phyloP scores from a whole-genome alignment of 108 stramenopile genomes.

The Nitzschia sp. region DNA sequence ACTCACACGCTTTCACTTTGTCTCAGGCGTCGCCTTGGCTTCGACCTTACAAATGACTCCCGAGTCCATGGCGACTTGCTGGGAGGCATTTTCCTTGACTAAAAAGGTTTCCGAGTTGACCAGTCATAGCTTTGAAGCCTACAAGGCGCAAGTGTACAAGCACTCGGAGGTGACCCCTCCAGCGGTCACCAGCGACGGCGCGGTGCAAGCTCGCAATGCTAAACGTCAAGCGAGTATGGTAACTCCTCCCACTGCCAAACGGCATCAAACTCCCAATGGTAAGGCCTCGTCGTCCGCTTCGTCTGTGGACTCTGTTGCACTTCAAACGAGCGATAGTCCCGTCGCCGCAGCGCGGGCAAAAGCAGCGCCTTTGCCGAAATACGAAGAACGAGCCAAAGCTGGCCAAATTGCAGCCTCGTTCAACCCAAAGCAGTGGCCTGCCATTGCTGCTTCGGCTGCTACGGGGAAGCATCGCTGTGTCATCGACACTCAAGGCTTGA shows the following conservation, averaged over 20 bases:
- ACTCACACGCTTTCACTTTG: too few species aligned
- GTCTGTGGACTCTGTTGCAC: constrained; percentile 19
- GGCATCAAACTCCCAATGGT: constrained; percentile 5
- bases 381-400: constrained; percentile 51
- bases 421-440: constrained; percentile 25
- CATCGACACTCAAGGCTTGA: constrained; percentile 9
- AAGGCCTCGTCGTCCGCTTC: not conserved
- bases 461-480: constrained; percentile 20
- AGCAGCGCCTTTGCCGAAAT: constrained; percentile 31
- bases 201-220: constrained; percentile 10
- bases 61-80: constrained; percentile 58
- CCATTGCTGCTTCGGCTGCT: constrained; percentile 7
- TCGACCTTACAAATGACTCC: constrained; percentile 47
- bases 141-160: constrained; percentile 47
- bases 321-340: not conserved
- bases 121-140: constrained; percentile 55
- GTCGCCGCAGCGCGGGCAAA: not conserved
- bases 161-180: constrained; percentile 19
- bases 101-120: constrained; percentile 50
- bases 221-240: constrained; percentile 35
- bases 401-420: constrained; percentile 55
- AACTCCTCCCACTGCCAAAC: constrained; percentile 49
- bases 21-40: constrained; percentile 53
- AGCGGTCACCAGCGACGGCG: constrained; percentile 12
- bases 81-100: constrained; percentile 79